phyloP scores from a whole-genome alignment of 495 filamentous ascomycete genomes.

The Apodospora peruviana region DNA sequence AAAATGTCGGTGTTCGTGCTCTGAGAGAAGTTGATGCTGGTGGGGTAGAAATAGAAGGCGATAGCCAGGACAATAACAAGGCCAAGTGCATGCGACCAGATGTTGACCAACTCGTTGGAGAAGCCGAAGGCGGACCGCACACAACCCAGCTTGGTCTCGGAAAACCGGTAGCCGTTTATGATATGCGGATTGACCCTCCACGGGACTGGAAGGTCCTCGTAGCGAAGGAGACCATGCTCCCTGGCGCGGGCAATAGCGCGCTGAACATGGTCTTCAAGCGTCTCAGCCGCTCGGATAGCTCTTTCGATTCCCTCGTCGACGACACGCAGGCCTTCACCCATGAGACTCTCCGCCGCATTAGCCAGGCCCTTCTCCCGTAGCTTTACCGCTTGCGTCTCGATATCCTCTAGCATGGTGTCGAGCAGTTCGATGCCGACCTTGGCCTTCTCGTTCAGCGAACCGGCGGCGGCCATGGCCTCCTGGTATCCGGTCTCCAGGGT shows the following conservation, averaged over 20 bases:
- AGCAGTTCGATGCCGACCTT: slow-evolving; percentile 80
- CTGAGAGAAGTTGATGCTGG: slow-evolving; percentile 73
- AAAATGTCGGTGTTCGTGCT: slow-evolving; percentile 83
- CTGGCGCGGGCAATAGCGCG: slow-evolving; percentile 70
- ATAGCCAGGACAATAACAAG: slow-evolving; percentile 80
- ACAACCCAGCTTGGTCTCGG: slow-evolving; percentile 79
- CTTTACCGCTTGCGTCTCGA: slow-evolving; percentile 73
- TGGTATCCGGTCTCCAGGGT: slow-evolving; percentile 89
- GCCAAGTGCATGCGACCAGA: slow-evolving; percentile 92
- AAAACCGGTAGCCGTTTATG: slow-evolving; percentile 84
- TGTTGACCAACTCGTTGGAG: slow-evolving; percentile 94
- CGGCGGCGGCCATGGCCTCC: slow-evolving; percentile 77
- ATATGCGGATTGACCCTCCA: slow-evolving; percentile 98
- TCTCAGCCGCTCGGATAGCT: slow-evolving; percentile 70
- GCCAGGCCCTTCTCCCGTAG: slow-evolving; percentile 53
- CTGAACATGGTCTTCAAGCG: slow-evolving; percentile 73
- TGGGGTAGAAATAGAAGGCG: slow-evolving; percentile 95
- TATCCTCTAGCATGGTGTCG: slow-evolving; percentile 74
- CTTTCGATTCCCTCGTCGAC: slow-evolving; percentile 81
- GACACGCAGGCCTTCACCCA: slow-evolving; percentile 63
- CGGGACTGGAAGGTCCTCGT: slow-evolving; percentile 83
- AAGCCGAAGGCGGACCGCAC: slow-evolving; percentile 73
- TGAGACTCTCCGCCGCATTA: slow-evolving; percentile 63
- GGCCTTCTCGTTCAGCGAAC: slow-evolving; percentile 85
- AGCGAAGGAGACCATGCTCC: slow-evolving; percentile 77